Conservation (phyloP, 2,329 filamentous ascomycete species). For the Penicillium sp. region DNA sequence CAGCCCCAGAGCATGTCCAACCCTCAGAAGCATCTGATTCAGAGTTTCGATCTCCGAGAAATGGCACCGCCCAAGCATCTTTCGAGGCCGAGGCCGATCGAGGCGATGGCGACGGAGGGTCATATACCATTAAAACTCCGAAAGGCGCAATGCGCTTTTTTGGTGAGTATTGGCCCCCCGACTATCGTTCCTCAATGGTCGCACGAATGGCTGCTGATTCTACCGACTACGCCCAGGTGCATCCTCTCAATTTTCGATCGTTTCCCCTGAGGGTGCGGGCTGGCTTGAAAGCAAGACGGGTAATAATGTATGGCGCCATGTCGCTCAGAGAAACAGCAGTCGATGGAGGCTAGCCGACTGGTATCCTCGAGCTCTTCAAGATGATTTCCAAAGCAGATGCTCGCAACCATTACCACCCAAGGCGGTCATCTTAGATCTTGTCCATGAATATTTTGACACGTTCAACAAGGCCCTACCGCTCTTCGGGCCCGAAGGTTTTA, state of each 20-base stretch:
- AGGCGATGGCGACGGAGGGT: slow-evolving; percentile 6
- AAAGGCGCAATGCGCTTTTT: slow-evolving; percentile 21
- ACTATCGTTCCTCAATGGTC: not conserved
- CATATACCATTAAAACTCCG: slow-evolving; percentile 14
- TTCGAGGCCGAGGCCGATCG: slow-evolving; percentile 3
- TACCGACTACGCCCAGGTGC: slow-evolving; percentile 9
- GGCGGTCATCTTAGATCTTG: slow-evolving; percentile 6
- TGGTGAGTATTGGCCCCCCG: slow-evolving; percentile 8
- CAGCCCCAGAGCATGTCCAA: not conserved
- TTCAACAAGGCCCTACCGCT: slow-evolving; percentile 18
- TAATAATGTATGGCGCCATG: slow-evolving; percentile 2
- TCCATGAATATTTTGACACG: slow-evolving; percentile 9
- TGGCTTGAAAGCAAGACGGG: slow-evolving; percentile 1
- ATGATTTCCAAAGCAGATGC: slow-evolving; percentile 10
- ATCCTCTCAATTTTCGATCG: slow-evolving; percentile 17
- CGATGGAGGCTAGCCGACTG: slow-evolving; percentile 16
- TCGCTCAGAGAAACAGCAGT: slow-evolving; percentile 1
- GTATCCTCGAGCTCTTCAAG: slow-evolving; percentile 16
- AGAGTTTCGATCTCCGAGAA: not conserved
- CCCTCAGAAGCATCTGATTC: not conserved
- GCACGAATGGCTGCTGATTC: not conserved
- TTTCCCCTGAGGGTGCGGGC: not conserved
- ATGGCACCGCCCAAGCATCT: not conserved
- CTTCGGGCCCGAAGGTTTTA: slow-evolving; percentile 10
- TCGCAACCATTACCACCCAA: slow-evolving; percentile 13